These are phyloP conservation scores for Hura crepitans DNA, from an alignment of 441 rosid genomes.

Conservation along the genomic window DNA sequence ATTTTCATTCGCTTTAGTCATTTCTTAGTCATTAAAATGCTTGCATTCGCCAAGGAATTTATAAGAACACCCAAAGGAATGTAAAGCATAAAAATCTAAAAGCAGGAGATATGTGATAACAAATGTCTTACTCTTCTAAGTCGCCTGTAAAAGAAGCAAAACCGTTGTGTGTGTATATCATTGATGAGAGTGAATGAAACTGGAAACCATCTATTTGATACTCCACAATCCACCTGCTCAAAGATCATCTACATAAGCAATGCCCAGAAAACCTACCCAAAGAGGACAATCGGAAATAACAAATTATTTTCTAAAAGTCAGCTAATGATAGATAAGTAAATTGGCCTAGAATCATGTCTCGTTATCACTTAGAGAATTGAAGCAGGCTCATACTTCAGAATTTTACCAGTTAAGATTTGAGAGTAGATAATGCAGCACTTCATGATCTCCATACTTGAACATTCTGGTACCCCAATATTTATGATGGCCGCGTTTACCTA, in stretches of 20 bases:
- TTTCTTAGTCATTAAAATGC: not conserved
- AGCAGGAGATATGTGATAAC: slow-evolving; percentile 11
- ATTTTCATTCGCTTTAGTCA: not conserved
- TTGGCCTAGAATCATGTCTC: not conserved
- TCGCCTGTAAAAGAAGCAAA: slow-evolving; percentile 79
- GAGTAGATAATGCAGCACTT: slow-evolving; percentile 82
- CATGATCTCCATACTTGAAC: slow-evolving; percentile 90
- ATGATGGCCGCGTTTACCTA: slow-evolving; percentile 96
- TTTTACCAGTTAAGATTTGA: slow-evolving; percentile 93
- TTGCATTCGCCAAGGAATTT: not conserved
- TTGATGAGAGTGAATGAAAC: slow-evolving; percentile 91
- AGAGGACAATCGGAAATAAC: not conserved
- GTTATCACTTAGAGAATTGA: slow-evolving; percentile 3
- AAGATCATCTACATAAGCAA: slow-evolving; percentile 33
- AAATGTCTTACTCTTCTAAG: slow-evolving; percentile 78
- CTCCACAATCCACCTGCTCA: slow-evolving; percentile 89
- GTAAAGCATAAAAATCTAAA: not conserved
- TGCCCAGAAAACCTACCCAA: slow-evolving; percentile 22
- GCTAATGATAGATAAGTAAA: not conserved
- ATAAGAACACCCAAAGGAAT: not conserved
- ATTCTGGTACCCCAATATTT: slow-evolving; percentile 97
- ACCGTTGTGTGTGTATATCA: slow-evolving; percentile 92
- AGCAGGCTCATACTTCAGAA: slow-evolving; percentile 18
- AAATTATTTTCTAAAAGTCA: slow-evolving; percentile 12
- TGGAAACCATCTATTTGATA: slow-evolving; percentile 92